Base-by-base conservation (phyloP, 805 yeast genomes). In the Scheffersomyces coipomensis region DNA sequence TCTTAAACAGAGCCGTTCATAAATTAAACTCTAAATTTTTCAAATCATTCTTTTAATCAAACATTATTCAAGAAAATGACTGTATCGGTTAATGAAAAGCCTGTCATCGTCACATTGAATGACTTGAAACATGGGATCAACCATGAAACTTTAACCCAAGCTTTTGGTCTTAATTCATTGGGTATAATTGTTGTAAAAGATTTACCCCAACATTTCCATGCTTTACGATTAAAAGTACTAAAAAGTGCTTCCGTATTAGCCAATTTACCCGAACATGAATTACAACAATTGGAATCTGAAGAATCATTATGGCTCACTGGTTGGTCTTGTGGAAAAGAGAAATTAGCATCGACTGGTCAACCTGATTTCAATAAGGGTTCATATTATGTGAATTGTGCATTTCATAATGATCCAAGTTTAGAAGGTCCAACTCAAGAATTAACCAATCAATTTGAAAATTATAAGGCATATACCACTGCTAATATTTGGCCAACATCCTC, bases 321-420 rank as follows among this genome's bases (percentile, higher is more conserved):
- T 1, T 79, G 84, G 84, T 78, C 83, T 7, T 54, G 77, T 18
- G 84, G 84, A 0, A 73, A 69, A 37, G 85, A 79, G 47, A 66
- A 55, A 24, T 61, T 79, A 25, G 64, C 64, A 1, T 37, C 40
- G 5, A 55, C 58, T 25, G 78, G 76, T 2, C 44, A 58, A 29
- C 75, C 75, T 1, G 84, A 79, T 48, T 50, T 47, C 21, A 59
- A 68, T 37, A 79, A 79, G 49, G 85, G 84, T 5, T 77, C 83
- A 2, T 79, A 58, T 46, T 79, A 79, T 49, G 68, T 75, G 38
- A 79, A 79, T 49, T 79, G 85, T 56, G 72, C 81, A 2, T 79
- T 78, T 48, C 76, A 70, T 45, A 60, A 61, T 21, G 71, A 73
- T 43, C 52, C 60, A 11, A 26, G 31, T 0, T 53, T 71, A 11